These are phyloP conservation scores for Globisporangium recalcitrans DNA, from an alignment of 352 stramenopile species.

Conservation along the genomic window DNA sequence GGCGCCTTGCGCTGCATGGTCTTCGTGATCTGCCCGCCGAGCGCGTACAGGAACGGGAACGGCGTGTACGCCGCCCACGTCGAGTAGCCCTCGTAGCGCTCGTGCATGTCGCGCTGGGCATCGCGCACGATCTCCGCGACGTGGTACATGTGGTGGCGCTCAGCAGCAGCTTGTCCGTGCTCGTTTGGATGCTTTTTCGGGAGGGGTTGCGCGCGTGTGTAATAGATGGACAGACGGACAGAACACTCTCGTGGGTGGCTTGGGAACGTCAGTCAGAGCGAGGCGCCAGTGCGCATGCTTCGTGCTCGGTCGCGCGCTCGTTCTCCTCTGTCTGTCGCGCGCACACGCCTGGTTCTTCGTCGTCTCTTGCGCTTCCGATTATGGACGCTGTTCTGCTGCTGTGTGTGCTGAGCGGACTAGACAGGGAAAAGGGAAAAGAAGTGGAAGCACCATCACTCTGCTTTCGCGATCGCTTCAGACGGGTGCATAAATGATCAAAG, in stretches of 20 bases:
- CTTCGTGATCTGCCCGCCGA: constrained; percentile 56
- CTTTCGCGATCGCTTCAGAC: background rate
- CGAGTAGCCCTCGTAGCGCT: constrained; percentile 50
- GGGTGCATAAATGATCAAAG: background rate
- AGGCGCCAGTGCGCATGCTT: constrained; percentile 7
- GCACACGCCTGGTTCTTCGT: background rate
- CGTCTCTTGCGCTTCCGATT: background rate
- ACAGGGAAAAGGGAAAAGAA: background rate
- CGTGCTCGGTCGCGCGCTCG: background rate
- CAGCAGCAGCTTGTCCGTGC: background rate
- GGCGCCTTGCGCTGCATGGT: constrained; percentile 76
- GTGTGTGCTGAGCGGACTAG: background rate
- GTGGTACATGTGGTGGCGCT: constrained; percentile 56
- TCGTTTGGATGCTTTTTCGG: constrained; percentile 7
- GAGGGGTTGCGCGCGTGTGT: background rate
- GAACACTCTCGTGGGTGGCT: background rate
- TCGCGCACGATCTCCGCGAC: constrained; percentile 81
- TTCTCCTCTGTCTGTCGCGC: background rate
- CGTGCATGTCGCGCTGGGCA: constrained; percentile 71
- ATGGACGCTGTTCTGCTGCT: background rate
- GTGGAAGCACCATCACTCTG: constrained; percentile 9
- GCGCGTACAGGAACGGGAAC: constrained; percentile 68
- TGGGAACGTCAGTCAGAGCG: background rate
- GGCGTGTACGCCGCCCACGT: constrained; percentile 62
- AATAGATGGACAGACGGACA: constrained; percentile 6